Percentiles rank a stretch among this genome's conserved stretches.
These are phyloP conservation scores for Vitis hybrid DNA, from an alignment of 177 flowering plant genomes.

Conservation along the genomic window DNA sequence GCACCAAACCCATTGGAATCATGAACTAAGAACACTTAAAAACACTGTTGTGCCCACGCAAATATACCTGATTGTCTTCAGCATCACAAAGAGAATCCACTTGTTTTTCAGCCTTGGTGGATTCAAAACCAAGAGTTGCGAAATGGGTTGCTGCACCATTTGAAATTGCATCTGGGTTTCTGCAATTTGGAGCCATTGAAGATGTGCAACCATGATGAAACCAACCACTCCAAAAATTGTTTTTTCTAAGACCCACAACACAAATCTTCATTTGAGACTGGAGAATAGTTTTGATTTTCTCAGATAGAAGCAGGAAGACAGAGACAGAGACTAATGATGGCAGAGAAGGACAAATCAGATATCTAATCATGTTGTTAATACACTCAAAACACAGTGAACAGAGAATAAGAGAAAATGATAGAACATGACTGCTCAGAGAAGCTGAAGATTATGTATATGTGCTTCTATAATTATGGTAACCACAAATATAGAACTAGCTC, in stretches of 20 bases:
- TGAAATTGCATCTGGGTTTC: slow-evolving; percentile 17
- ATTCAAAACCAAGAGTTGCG: slow-evolving; percentile 33
- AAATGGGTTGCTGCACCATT: slow-evolving; percentile 22
- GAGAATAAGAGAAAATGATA: too few relatives aligned
- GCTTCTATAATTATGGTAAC: too few relatives aligned
- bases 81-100: slow-evolving; percentile 4
- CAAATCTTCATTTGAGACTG: slow-evolving; percentile 20
- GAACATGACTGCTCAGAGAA: too few relatives aligned
- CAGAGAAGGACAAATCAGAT: neutral
- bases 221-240: too few relatives aligned
- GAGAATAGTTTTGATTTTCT: slow-evolving; percentile 18
- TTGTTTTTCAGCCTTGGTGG: slow-evolving; percentile 28
- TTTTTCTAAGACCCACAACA: slow-evolving; percentile 4
- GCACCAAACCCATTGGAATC: neutral
- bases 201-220: neutral
- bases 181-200: slow-evolving; percentile 1
- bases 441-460: too few relatives aligned
- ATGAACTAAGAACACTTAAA: neutral
- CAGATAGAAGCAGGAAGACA: slow-evolving; percentile 10
- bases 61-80: slow-evolving; percentile 30
- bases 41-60: neutral
- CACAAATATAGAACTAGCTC: too few relatives aligned
- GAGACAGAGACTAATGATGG: neutral
- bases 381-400: too few relatives aligned
- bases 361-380: too few relatives aligned